These are phyloP conservation scores for Atractiella rhizophila DNA, from an alignment of 768 basidiomycete species.

Conservation along the genomic window DNA sequence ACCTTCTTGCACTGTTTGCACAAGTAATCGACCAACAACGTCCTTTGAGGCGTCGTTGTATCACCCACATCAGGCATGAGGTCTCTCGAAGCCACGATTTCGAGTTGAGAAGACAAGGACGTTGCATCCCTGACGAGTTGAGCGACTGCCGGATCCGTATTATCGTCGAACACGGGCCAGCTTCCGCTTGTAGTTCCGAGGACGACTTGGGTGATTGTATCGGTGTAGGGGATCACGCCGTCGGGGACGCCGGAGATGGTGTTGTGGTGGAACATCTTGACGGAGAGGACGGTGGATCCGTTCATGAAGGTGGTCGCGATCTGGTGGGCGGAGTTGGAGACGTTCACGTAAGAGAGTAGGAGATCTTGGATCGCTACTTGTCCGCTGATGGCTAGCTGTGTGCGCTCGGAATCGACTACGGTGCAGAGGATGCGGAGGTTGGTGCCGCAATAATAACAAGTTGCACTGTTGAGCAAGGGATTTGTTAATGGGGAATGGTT, in stretches of 20 bases:
- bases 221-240: neutral
- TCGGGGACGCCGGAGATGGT: neutral
- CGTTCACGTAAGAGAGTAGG: neutral
- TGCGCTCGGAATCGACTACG: constrained; percentile 5
- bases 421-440: constrained; percentile 7
- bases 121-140: neutral
- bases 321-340: neutral
- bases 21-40: constrained; percentile 2
- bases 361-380: neutral
- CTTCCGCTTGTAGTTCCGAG: constrained; percentile 2
- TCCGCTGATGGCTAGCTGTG: neutral
- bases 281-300: neutral
- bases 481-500: neutral
- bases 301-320: constrained; percentile 1
- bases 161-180: neutral
- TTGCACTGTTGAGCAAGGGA: neutral
- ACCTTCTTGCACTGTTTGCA: constrained; percentile 3
- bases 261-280: neutral
- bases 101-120: neutral
- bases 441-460: constrained; percentile 5
- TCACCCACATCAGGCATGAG: constrained; percentile 2
- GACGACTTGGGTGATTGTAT: neutral
- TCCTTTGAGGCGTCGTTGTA: neutral
- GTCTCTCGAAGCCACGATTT: constrained; percentile 4
- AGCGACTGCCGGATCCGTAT: neutral